phyloP scores from a whole-genome alignment of 257 asterid species.

The Haberlea rhodopensis region DNA sequence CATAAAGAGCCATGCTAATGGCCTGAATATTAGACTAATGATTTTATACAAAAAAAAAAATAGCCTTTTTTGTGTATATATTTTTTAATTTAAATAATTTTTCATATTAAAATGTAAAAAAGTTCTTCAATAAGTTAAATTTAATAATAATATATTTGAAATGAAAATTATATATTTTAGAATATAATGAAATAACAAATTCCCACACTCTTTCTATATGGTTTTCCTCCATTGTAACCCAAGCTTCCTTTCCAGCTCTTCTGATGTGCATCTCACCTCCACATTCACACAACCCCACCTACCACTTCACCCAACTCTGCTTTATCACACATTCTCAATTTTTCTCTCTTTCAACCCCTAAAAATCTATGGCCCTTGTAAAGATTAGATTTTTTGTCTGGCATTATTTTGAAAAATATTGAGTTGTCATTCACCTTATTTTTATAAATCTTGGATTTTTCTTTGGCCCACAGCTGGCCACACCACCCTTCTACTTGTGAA shows the following conservation, averaged over 20 bases:
- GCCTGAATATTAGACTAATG: no score
- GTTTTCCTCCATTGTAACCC: slow-evolving; percentile 79
- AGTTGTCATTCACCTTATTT: slow-evolving; percentile 29
- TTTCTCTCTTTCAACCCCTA: slow-evolving; percentile 31
- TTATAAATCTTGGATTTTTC: slow-evolving; percentile 34
- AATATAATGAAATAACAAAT: no score
- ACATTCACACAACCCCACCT: slow-evolving; percentile 52
- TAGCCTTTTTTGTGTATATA: no score
- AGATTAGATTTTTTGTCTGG: slow-evolving; percentile 61
- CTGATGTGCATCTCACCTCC: slow-evolving; percentile 37
- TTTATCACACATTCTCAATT: slow-evolving; percentile 22
- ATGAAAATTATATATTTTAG: no score
- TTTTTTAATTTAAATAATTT: no score
- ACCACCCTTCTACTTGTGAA: slow-evolving; percentile 47
- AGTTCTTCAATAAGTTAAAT: no score
- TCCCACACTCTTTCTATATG: slow-evolving; percentile 17
- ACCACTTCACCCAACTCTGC: slow-evolving; percentile 45
- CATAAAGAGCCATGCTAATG: no score
- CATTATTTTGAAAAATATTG: slow-evolving; percentile 33
- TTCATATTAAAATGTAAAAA: no score
- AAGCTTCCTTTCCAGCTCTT: slow-evolving; percentile 56
- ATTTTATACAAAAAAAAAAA: no score
- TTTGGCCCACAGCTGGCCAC: slow-evolving; percentile 59
- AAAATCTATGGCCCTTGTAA: slow-evolving; percentile 22
- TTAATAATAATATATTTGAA: no score